These are phyloP conservation scores for Hypoxylon perforatum DNA, from an alignment of 495 filamentous ascomycete genomes.

Conservation along the genomic window DNA sequence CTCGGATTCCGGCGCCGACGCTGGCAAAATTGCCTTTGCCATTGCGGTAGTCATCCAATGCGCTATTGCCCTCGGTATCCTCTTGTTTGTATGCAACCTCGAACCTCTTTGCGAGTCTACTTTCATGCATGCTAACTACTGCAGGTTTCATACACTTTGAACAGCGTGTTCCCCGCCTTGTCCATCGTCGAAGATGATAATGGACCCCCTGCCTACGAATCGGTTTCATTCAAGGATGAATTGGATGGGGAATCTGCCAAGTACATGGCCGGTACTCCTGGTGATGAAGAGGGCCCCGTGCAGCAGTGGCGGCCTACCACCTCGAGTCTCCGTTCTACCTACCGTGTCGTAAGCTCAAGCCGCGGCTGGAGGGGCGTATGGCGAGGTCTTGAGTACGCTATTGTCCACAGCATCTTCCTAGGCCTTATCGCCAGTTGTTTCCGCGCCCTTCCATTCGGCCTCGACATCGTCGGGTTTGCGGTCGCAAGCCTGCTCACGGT, in stretches of 20 bases:
- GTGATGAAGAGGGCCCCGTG: constrained; percentile 8
- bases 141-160: constrained; percentile 53
- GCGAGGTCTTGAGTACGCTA: constrained; percentile 15
- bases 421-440: constrained; percentile 3
- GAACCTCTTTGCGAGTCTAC: background rate
- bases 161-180: constrained; percentile 47
- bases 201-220: constrained; percentile 50
- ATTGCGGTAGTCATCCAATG: constrained; percentile 23
- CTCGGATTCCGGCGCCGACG: background rate
- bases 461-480: background rate
- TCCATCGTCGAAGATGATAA: constrained; percentile 57
- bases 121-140: constrained; percentile 5
- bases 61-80: constrained; percentile 41
- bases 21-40: background rate
- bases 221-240: constrained; percentile 32
- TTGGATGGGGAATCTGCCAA: background rate
- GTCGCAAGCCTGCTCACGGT: constrained; percentile 14
- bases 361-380: constrained; percentile 18
- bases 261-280: constrained; percentile 1
- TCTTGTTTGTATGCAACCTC: constrained; percentile 44
- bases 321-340: constrained; percentile 49
- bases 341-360: constrained; percentile 41
- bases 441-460: constrained; percentile 8
- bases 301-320: constrained; percentile 46
- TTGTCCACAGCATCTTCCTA: background rate